These are phyloP conservation scores for Synchytrium microbalum DNA, from an alignment of 371 early-diverging fungal genomes.

Conservation along the genomic window DNA sequence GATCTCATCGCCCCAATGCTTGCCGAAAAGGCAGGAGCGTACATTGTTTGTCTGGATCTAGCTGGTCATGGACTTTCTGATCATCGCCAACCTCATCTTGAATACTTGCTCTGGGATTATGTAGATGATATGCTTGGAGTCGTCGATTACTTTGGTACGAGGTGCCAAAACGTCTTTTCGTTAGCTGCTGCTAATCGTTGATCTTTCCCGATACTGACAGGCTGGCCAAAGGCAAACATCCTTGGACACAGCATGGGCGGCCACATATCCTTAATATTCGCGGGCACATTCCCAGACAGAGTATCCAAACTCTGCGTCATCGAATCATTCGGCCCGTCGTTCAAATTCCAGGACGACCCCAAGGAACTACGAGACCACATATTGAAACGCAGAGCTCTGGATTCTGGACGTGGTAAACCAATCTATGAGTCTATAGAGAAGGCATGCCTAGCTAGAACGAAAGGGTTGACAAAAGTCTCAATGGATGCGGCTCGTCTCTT, in stretches of 20 bases:
- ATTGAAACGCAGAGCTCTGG: conserved; percentile 17
- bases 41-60: conserved; percentile 19
- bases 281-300: conserved; percentile 24
- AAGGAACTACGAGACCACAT: conserved; percentile 23
- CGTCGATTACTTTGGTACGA: conserved; percentile 8
- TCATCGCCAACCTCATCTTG: conserved; percentile 7
- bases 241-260: no score
- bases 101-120: conserved; percentile 30
- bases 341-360: conserved; percentile 21
- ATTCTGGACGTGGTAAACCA: conserved; percentile 6
- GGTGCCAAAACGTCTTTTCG: conserved; percentile 10
- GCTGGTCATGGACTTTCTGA: conserved; percentile 25
- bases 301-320: conserved; percentile 21
- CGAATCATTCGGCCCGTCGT: conserved; percentile 28
- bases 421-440: conserved; percentile 22
- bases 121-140: conserved; percentile 24
- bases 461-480: conserved; percentile 26
- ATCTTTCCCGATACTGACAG: no score
- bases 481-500: conserved; percentile 26
- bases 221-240: no score
- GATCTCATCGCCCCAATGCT: conserved; percentile 23
- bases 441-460: conserved; percentile 23
- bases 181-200: no score
- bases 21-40: conserved; percentile 3
- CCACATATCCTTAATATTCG: conserved; percentile 22